phyloP scores from a whole-genome alignment of 805 yeast genomes.

The Starmerella riodocensis region DNA sequence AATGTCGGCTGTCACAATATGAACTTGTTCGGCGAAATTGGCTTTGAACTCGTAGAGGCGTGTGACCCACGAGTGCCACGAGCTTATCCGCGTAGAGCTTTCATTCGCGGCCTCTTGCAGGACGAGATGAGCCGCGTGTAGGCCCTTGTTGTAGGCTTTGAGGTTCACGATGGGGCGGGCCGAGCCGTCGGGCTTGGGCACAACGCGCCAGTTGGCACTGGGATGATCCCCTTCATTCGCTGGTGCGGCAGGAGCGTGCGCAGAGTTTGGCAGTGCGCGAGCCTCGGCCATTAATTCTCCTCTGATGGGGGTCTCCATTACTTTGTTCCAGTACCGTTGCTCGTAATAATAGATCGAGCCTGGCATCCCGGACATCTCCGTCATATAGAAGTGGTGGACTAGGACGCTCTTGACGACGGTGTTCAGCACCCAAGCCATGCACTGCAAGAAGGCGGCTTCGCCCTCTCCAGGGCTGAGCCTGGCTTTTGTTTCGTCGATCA shows the following conservation, averaged over 20 bases:
- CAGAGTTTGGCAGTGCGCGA: too few relatives aligned
- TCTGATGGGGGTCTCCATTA: slow-evolving; percentile 32
- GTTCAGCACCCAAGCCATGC: slow-evolving; percentile 48
- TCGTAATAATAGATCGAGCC: slow-evolving; percentile 13
- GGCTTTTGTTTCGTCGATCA: slow-evolving; percentile 22
- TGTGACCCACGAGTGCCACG: slow-evolving; percentile 32
- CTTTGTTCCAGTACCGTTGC: slow-evolving; percentile 22
- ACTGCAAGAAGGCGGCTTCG: slow-evolving; percentile 26
- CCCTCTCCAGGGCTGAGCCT: slow-evolving; percentile 37
- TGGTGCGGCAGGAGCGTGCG: slow-evolving; percentile 11
- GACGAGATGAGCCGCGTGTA: slow-evolving; percentile 18
- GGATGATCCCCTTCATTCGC: slow-evolving; percentile 39
- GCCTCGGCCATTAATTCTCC: slow-evolving; percentile 25
- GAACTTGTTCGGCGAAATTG: slow-evolving; percentile 26
- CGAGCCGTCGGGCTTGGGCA: slow-evolving; percentile 18
- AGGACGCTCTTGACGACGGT: slow-evolving; percentile 37
- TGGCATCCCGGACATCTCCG: slow-evolving; percentile 33
- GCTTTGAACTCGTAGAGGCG: slow-evolving; percentile 31
- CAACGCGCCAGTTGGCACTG: slow-evolving; percentile 23
- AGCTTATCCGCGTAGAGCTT: slow-evolving; percentile 5
- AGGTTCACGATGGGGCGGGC: slow-evolving; percentile 17
- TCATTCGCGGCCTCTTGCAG: slow-evolving; percentile 32
- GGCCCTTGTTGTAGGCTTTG: slow-evolving; percentile 8
- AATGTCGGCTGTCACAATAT: slow-evolving; percentile 61
- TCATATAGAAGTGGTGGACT: slow-evolving; percentile 49